Percentiles rank a stretch among this genome's conserved stretches.
Conservation (phyloP, 2,329 filamentous ascomycete species). For the Keithomyces neogunnii region DNA sequence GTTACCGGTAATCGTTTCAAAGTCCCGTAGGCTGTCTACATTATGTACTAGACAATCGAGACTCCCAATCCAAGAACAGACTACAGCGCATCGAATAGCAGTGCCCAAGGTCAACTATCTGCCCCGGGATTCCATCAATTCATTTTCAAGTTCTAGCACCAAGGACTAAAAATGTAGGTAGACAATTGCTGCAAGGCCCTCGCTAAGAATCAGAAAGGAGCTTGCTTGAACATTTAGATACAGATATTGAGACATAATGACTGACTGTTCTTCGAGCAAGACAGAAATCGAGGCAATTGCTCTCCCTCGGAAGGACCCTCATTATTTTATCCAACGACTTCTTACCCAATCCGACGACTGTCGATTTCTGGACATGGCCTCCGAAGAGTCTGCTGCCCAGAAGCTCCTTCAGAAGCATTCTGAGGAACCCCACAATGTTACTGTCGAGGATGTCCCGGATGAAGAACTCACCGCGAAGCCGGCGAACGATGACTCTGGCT, state of each 20-base stretch:
- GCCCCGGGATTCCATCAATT: not conserved
- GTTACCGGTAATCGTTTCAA: slow-evolving; percentile 26
- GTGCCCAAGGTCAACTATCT: not conserved
- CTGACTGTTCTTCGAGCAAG: no score
- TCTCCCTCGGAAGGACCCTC: not conserved
- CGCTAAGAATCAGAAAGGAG: not conserved
- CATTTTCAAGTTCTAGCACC: not conserved
- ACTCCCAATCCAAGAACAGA: slow-evolving; percentile 2
- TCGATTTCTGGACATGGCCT: slow-evolving; percentile 30
- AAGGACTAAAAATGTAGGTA: not conserved
- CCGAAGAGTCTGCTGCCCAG: slow-evolving; percentile 48
- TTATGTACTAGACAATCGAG: slow-evolving; percentile 30
- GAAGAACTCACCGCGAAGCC: slow-evolving; percentile 61
- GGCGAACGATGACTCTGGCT: slow-evolving; percentile 36
- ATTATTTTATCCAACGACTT: not conserved
- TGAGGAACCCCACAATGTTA: slow-evolving; percentile 48
- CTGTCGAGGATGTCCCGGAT: slow-evolving; percentile 73
- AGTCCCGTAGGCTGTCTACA: slow-evolving; percentile 23
- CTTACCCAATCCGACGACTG: not conserved
- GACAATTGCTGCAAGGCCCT: not conserved
- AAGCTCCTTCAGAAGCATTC: slow-evolving; percentile 57
- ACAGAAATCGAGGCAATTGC: not conserved
- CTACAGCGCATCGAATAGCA: not conserved
- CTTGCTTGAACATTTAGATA: not conserved
- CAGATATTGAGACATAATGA: not conserved